Conservation (phyloP, 768 basidiomycete genomes). For the Auricularia cornea region DNA sequence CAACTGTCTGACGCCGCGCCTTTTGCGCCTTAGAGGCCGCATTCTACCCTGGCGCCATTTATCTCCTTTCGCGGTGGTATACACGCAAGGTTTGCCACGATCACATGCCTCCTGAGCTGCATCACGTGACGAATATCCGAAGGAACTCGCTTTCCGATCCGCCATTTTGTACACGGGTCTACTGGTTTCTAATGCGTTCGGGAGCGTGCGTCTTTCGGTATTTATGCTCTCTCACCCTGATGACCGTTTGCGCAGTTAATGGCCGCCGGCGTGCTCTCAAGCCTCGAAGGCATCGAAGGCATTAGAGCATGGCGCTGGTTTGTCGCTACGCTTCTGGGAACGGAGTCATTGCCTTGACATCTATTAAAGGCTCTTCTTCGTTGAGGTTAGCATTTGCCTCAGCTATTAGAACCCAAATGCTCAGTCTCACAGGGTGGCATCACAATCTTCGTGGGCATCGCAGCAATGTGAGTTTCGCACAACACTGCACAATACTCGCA, state of each 20-base stretch:
- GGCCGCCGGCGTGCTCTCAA: constrained; percentile 64
- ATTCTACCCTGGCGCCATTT: constrained; percentile 53
- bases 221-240: neutral
- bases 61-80: constrained; percentile 31
- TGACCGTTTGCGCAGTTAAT: constrained; percentile 36
- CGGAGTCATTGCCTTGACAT: too few relatives aligned
- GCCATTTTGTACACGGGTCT: constrained; percentile 53
- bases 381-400: constrained; percentile 39
- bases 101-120: neutral
- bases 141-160: constrained; percentile 61
- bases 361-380: constrained; percentile 71
- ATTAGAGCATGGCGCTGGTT: constrained; percentile 67
- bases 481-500: too few relatives aligned
- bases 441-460: constrained; percentile 50
- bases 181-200: constrained; percentile 60
- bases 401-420: neutral
- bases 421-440: constrained; percentile 41
- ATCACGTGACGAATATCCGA: neutral
- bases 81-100: constrained; percentile 25
- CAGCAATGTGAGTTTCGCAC: constrained; percentile 46
- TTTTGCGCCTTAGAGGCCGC: constrained; percentile 33
- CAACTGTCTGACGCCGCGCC: neutral
- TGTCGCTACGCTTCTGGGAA: too few relatives aligned
- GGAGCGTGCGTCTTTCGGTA: constrained; percentile 36
- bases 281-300: constrained; percentile 60